phyloP scores from a whole-genome alignment of 2,329 filamentous ascomycete species.

The Aureobasidium zeae region DNA sequence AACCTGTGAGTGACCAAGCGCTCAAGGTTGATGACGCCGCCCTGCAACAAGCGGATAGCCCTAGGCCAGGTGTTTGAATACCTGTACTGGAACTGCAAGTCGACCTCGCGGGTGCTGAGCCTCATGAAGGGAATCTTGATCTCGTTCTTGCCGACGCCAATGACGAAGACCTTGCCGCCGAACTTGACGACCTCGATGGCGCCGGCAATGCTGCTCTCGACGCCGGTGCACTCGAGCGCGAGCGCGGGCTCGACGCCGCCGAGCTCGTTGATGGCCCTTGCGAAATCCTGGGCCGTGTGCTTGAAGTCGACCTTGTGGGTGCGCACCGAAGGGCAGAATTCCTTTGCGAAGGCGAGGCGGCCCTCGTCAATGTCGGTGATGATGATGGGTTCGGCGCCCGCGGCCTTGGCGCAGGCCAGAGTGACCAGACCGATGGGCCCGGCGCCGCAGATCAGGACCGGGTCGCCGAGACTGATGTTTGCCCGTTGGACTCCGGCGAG shows the following conservation, averaged over 20 bases:
- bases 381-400: slow-evolving; percentile 81
- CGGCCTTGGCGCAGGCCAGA: slow-evolving; percentile 71
- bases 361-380: slow-evolving; percentile 92
- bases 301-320: slow-evolving; percentile 67
- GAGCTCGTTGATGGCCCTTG: slow-evolving; percentile 55
- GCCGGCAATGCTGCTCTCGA: slow-evolving; percentile 76
- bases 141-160: slow-evolving; percentile 90
- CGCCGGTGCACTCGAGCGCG: slow-evolving; percentile 86
- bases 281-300: slow-evolving; percentile 60
- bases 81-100: slow-evolving; percentile 92
- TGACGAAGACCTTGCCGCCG: slow-evolving; percentile 93
- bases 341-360: slow-evolving; percentile 73
- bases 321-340: slow-evolving; percentile 66
- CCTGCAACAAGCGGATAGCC: slow-evolving; percentile 79
- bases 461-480: slow-evolving; percentile 71
- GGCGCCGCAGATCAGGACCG: slow-evolving; percentile 81
- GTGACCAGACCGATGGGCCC: slow-evolving; percentile 91
- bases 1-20: slow-evolving; percentile 84
- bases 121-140: slow-evolving; percentile 95
- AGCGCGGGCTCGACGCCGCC: slow-evolving; percentile 75
- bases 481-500: slow-evolving; percentile 81
- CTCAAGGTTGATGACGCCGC: slow-evolving; percentile 70
- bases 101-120: slow-evolving; percentile 80
- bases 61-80: slow-evolving; percentile 95
- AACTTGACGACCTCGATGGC: slow-evolving; percentile 90